These are phyloP conservation scores for Ustilago hordei DNA, from an alignment of 1,284 basidiomycete species.

Conservation along the genomic window DNA sequence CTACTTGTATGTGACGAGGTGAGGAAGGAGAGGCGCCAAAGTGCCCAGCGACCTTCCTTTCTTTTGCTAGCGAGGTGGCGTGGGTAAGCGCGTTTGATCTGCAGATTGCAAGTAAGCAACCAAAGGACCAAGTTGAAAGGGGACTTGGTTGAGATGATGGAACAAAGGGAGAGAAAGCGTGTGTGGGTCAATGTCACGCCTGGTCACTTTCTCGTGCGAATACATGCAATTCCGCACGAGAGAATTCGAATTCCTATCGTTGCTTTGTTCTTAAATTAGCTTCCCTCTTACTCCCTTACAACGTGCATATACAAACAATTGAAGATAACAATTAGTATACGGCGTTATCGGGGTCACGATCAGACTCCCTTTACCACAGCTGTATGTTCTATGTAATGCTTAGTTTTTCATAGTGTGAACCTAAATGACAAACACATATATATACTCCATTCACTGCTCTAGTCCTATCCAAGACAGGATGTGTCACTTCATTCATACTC, in stretches of 20 bases:
- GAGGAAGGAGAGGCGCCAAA: neutral
- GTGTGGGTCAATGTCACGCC: neutral
- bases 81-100: neutral
- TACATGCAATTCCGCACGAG: too few relatives aligned
- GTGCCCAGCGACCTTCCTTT: neutral
- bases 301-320: neutral
- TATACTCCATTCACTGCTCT: too few relatives aligned
- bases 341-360: too few relatives aligned
- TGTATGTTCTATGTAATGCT: too few relatives aligned
- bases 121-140: neutral
- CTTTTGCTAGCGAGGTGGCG: neutral
- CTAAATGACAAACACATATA: too few relatives aligned
- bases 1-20: constrained; percentile 10
- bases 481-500: too few relatives aligned
- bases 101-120: neutral
- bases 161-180: constrained; percentile 1
- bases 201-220: too few relatives aligned
- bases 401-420: too few relatives aligned
- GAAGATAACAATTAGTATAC: too few relatives aligned
- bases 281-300: neutral
- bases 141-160: neutral
- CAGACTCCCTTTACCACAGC: too few relatives aligned
- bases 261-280: too few relatives aligned
- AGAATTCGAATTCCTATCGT: neutral
- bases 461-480: too few relatives aligned